Conservation (phyloP, 2,329 filamentous ascomycete genomes). For the Xylariaceae sp. region DNA sequence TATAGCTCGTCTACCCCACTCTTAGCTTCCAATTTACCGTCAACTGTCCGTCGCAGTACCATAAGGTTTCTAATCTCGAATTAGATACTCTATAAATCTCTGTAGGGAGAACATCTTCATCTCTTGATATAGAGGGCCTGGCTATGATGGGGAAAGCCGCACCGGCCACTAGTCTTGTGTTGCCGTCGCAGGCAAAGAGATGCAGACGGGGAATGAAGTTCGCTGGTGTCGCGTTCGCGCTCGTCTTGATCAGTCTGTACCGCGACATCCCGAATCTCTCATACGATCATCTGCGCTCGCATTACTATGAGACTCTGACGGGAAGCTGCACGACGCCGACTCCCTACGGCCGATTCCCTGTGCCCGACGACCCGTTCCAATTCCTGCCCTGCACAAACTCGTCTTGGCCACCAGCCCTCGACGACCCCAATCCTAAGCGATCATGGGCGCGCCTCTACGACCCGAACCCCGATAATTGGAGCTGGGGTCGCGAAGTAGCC, state of each 20-base stretch:
- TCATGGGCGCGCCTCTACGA: constrained; percentile 52
- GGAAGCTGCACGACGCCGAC: constrained; percentile 16
- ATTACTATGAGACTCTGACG: constrained; percentile 29
- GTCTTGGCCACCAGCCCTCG: constrained; percentile 49
- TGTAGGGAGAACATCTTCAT: not conserved
- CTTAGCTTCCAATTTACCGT: too few species aligned
- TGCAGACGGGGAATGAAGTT: constrained; percentile 7
- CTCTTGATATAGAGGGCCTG: not conserved
- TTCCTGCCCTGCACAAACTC: constrained; percentile 54
- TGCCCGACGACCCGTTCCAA: constrained; percentile 50
- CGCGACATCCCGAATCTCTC: constrained; percentile 26
- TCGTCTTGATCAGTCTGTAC: constrained; percentile 17
- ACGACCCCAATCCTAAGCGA: constrained; percentile 44
- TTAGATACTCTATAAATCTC: too few species aligned
- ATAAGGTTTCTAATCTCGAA: too few species aligned
- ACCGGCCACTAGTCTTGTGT: not conserved
- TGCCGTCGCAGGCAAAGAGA: not conserved
- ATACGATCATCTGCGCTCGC: constrained; percentile 27
- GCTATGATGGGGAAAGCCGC: constrained; percentile 14
- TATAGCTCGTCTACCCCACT: too few species aligned
- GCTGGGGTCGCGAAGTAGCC: constrained; percentile 46
- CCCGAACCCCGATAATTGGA: constrained; percentile 52
- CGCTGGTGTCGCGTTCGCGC: constrained; percentile 5
- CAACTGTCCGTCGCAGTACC: too few species aligned
- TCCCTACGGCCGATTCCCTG: constrained; percentile 49